Percentiles rank a stretch among this genome's conserved stretches.
These are phyloP conservation scores for Aspergillus ochraceoroseus DNA, from an alignment of 2,329 filamentous ascomycete species.

Conservation along the genomic window DNA sequence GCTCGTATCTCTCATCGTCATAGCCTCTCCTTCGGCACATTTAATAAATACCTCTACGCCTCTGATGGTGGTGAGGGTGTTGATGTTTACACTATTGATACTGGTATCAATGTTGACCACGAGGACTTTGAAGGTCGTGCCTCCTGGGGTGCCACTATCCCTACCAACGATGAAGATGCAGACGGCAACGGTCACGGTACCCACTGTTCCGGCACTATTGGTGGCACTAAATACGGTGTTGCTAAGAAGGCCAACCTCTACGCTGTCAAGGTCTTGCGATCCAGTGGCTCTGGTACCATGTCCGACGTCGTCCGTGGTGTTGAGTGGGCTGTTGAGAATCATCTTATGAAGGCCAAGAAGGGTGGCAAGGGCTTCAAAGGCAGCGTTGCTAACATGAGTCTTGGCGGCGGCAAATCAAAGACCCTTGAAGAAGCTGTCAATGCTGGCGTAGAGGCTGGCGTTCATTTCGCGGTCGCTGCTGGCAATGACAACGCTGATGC, in stretches of 20 bases:
- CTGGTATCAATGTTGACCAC: constrained; percentile 87
- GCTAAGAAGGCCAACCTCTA: constrained; percentile 98
- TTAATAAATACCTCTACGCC: constrained; percentile 97
- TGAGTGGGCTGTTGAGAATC: constrained; percentile 81
- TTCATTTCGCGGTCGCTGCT: constrained; percentile 97
- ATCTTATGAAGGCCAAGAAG: constrained; percentile 67
- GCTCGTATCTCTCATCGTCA: constrained; percentile 96
- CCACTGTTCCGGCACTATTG: constrained; percentile 97
- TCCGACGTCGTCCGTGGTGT: constrained; percentile 98
- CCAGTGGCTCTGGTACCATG: constrained; percentile 97
- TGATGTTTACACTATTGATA: constrained; percentile 98
- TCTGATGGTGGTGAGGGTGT: constrained; percentile 91
- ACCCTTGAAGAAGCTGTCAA: constrained; percentile 90
- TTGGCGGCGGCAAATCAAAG: constrained; percentile 93
- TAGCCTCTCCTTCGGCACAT: constrained; percentile 78
- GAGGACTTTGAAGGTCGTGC: constrained; percentile 97
- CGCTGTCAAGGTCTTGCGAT: constrained; percentile 96
- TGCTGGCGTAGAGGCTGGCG: constrained; percentile 81
- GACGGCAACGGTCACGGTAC: constrained; percentile 99
- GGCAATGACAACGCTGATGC: constrained; percentile 99
- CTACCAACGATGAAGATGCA: constrained; percentile 71
- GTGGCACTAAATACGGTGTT: constrained; percentile 97
- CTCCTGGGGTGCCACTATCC: constrained; percentile 95
- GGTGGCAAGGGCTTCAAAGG: constrained; percentile 97
- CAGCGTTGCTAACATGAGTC: constrained; percentile 97